Conservation (phyloP, 2,329 filamentous ascomycete species). For the Bisporella sp. region DNA sequence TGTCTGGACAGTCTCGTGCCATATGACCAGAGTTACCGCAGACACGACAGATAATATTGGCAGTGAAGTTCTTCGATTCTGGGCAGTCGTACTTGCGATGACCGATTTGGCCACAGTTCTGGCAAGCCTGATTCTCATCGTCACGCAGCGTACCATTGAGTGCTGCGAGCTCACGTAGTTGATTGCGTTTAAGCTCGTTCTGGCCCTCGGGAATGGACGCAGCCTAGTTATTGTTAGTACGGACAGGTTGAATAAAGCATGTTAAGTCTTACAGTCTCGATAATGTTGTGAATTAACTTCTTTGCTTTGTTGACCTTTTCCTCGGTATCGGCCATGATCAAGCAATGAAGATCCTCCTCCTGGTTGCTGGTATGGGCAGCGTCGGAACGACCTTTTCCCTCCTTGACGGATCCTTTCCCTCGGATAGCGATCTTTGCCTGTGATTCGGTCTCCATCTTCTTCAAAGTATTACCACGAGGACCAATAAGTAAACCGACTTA, state of each 20-base stretch:
- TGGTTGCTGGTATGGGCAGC: constrained; percentile 99
- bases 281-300: constrained; percentile 95
- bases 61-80: constrained; percentile 96
- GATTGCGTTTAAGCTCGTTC: constrained; percentile 97
- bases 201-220: constrained; percentile 97
- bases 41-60: constrained; percentile 96
- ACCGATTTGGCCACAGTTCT: constrained; percentile 98
- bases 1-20: constrained; percentile 94
- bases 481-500: constrained; percentile 99
- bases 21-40: constrained; percentile 98
- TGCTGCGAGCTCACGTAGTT: constrained; percentile 92
- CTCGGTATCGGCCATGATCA: constrained; percentile 99
- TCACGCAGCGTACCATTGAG: constrained; percentile 98
- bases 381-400: constrained; percentile 98
- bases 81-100: constrained; percentile 99
- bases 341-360: constrained; percentile 96
- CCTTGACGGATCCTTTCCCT: constrained; percentile 98
- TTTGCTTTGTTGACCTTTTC: constrained; percentile 99
- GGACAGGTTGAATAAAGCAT: constrained; percentile 18
- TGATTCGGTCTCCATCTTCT: constrained; percentile 99
- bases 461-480: constrained; percentile 98
- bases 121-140: constrained; percentile 98
- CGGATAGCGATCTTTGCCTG: constrained; percentile 98
- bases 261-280: constrained; percentile 72
- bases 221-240: constrained; percentile 52